Percentiles rank a stretch among this genome's conserved stretches.
These are phyloP conservation scores for Backusella mclennaniae DNA, from an alignment of 192 early-diverging fungal species.

Conservation along the genomic window DNA sequence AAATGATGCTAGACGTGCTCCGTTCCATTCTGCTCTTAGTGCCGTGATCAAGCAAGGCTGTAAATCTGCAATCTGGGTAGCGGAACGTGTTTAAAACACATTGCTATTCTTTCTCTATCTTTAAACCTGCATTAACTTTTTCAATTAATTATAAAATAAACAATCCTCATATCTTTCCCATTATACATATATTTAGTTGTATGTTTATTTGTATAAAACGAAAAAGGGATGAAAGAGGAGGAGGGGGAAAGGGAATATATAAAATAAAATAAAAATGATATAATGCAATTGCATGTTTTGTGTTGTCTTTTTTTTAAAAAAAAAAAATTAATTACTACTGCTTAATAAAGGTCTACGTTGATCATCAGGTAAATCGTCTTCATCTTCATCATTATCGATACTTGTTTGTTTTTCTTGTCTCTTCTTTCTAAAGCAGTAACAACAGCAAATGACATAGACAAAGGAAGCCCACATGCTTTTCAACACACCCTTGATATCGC, in stretches of 20 bases:
- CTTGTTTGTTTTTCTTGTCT: background rate
- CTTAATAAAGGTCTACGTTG: slow-evolving; percentile 8
- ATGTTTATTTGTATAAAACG: background rate
- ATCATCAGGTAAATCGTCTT: background rate
- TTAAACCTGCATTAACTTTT: background rate
- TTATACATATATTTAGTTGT: too few species aligned
- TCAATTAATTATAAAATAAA: too few species aligned
- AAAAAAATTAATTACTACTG: background rate
- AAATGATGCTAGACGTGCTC: slow-evolving; percentile 84
- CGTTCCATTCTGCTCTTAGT: slow-evolving; percentile 70
- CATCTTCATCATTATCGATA: background rate
- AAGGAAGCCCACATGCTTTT: background rate
- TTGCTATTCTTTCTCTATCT: background rate
- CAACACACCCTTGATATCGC: slow-evolving; percentile 6
- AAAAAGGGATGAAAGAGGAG: background rate
- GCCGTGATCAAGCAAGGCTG: slow-evolving; percentile 85
- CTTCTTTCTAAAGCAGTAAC: background rate
- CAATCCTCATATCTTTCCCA: too few species aligned
- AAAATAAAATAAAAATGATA: background rate
- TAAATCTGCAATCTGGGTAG: slow-evolving; percentile 88
- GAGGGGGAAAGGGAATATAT: background rate
- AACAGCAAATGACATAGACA: background rate
- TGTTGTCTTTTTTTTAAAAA: background rate
- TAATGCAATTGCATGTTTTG: background rate
- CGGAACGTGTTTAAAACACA: slow-evolving; percentile 66